phyloP scores from a whole-genome alignment of 352 stramenopile genomes.

The Pythium rishiriense region DNA sequence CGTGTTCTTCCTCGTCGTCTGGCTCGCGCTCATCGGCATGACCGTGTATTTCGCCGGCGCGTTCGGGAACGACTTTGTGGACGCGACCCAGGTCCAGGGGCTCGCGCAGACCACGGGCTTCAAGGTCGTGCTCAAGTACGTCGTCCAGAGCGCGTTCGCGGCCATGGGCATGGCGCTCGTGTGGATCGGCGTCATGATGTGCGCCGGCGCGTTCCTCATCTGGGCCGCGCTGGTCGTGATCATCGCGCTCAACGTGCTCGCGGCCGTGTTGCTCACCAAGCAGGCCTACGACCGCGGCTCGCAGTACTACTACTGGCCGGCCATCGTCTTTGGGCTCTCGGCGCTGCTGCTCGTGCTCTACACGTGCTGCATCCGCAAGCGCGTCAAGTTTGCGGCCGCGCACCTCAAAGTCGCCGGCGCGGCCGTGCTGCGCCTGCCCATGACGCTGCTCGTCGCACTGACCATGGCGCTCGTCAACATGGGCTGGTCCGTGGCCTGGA shows the following conservation, averaged over 20 bases:
- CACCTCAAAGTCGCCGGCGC: slow-evolving; percentile 89
- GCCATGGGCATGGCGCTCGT: slow-evolving; percentile 65
- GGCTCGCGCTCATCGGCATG: slow-evolving; percentile 34
- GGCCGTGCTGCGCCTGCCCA: slow-evolving; percentile 84
- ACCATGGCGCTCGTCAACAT: slow-evolving; percentile 86
- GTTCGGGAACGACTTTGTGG: slow-evolving; percentile 32
- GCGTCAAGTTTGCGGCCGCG: slow-evolving; percentile 92
- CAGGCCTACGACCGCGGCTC: slow-evolving; percentile 54
- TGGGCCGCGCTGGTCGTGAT: slow-evolving; percentile 50
- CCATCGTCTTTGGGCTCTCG: slow-evolving; percentile 33
- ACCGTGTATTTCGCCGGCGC: slow-evolving; percentile 36
- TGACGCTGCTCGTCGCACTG: slow-evolving; percentile 81
- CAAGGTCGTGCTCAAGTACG: slow-evolving; percentile 56
- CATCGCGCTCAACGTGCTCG: slow-evolving; percentile 53
- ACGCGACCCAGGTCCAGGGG: slow-evolving; percentile 31
- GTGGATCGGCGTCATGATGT: slow-evolving; percentile 78
- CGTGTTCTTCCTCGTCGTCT: slow-evolving; percentile 43
- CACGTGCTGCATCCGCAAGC: slow-evolving; percentile 67
- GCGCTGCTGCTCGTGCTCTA: slow-evolving; percentile 53
- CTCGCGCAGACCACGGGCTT: slow-evolving; percentile 45
- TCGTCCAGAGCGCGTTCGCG: slow-evolving; percentile 49
- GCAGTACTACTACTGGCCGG: slow-evolving; percentile 71
- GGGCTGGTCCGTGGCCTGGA: slow-evolving; percentile 86
- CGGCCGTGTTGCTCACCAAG: slow-evolving; percentile 69
- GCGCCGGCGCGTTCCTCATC: slow-evolving; percentile 44